Evolutionary conservation across 2,329 filamentous ascomycete genomes (phyloP), one percentile per base, ranked within the genome.

Genomic region (Claviceps pazoutovae): DNA sequence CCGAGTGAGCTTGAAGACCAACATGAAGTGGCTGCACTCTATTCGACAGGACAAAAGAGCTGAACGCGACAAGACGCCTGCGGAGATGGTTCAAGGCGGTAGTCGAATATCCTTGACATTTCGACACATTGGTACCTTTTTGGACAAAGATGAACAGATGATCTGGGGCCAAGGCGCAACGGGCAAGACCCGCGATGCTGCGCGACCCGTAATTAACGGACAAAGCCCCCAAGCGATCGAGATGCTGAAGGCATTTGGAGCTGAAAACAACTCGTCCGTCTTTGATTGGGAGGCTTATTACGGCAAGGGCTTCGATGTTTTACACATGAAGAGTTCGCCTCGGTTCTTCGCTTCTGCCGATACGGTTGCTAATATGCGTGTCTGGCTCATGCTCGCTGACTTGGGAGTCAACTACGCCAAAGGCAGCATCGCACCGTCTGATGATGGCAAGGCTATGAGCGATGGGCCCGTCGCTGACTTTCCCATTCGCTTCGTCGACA

Each of bases 111-210:
- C 87, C 47, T 74, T 98, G 38, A 98, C 93, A 0, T 97, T 98
- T 64, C 78, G 93, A 45, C 75, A 80, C 23, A 96, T 98, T 56
- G 88, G 82, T 2, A 98, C 93, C 0, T 97, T 88, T 62, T 68
- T 95, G 45, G 74, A 84, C 58, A 70, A 73, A 4, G 72, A 79
- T n/a, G 74, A 78, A 41, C 72, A 72, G 34, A 69, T 69, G 2
- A 95, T 98, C 51, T 97, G 90, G 91, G 93, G 93, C 14, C 90
- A 96, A 66, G 93, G 93, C 2, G 91, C 90, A 0, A 80, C 77
- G 0, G 72, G 71, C 6, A 95, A 95, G 68, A 73, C 71, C 0
- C 73, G 73, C 23, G 72, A 73, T 0, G 68, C 72, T 0, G 88
- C 89, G 0, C 69, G 71, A 1, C 60, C 71, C 0, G 82, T 94